Conservation (phyloP, 73 alveolate species). For the Tetrahymena thermophila region DNA sequence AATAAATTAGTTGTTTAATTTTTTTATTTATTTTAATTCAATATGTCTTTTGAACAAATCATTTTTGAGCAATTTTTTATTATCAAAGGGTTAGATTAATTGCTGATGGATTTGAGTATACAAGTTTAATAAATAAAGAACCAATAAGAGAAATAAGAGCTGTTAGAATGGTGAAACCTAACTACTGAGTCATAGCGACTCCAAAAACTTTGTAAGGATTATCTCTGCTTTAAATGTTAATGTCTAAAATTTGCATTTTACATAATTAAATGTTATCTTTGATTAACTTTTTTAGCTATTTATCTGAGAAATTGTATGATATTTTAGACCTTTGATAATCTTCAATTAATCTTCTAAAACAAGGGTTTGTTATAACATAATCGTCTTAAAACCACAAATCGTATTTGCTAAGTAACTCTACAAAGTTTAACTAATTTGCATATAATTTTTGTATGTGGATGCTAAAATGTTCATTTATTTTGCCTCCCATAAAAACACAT, state of each 20-base stretch:
- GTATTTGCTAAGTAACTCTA: neutral
- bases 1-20: no score
- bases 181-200: neutral
- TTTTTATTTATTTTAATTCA: no score
- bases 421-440: neutral
- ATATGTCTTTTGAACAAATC: no score
- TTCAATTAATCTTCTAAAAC: neutral
- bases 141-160: neutral
- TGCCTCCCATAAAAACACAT: neutral
- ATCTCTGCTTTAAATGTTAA: neutral
- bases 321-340: neutral
- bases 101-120: neutral
- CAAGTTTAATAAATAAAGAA: neutral
- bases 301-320: neutral
- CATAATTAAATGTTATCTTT: neutral
- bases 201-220: neutral
- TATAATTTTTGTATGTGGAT: neutral
- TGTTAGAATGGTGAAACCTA: neutral
- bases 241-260: neutral
- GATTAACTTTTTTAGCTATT: neutral
- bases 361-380: neutral
- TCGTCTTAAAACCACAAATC: neutral
- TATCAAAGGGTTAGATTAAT: neutral
- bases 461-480: neutral
- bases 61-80: neutral